Base-by-base conservation (phyloP, 768 basidiomycete species). In the Cyclocybe aegerita region DNA sequence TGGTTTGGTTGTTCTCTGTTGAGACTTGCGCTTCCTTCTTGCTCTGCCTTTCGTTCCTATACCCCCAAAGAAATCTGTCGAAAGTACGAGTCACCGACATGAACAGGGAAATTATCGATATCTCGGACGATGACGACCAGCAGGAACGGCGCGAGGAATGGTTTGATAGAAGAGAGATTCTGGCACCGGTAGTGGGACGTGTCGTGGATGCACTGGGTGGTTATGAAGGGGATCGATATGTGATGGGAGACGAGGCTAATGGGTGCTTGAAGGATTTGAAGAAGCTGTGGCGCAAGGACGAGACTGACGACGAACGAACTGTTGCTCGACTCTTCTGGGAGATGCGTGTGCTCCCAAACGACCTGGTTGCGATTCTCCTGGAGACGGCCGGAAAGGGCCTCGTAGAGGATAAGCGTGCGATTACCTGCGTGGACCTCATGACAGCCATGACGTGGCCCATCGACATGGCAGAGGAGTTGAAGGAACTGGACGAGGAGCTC, bases 371-470 rank as follows among this genome's bases (percentile, higher is more conserved):
- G 12, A 88, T 98, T 48, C 75, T 98, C 9, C 75, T 90, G 43
- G 79, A 79, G 52, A 93, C 91, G 0, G 88, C 90, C 0, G 89
- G 90, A 9, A 81, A 82, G 45, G 90, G 90, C 0, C 67, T 75
- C 15, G 83, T 88, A 31, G 90, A 92, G 56, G 90, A 93, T 68
- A 89, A 86, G 59, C 77, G 90, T 42, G 92, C 91, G 0, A 79
- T 96, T 23, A 82, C 86, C 0, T 88, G 86, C 55, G 86, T 85
- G 7, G 97, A 98, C 64, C 74, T 99, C 16, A 86, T 98, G 65
- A 90, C 93, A 0, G 94, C 95, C 0, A 91, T 99, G 90, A 98
- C 96, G 1, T 99, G 97, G 97, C 97, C 97, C 0, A 96, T 99
- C 47, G 92, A 98, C 67, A 75, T 98, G 55, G 90, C 93, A 0